Evolutionary conservation across 495 filamentous ascomycete genomes (phyloP).

Genomic region (Hypomontagnella monticulosa): DNA sequence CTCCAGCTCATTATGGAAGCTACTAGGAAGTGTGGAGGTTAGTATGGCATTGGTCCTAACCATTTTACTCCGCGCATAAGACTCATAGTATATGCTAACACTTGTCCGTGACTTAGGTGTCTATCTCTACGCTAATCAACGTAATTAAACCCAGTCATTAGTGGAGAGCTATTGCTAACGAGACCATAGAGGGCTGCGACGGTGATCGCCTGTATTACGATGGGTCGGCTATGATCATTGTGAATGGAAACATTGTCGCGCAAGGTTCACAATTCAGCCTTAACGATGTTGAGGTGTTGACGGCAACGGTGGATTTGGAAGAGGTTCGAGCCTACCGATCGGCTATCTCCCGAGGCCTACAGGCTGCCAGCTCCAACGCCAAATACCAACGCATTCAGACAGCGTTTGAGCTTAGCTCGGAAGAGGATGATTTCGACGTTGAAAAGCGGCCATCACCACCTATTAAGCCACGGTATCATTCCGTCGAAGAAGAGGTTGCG

Average conservation of each 20-base stretch:
- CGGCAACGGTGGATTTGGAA: constrained; percentile 80
- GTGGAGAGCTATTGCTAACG: constrained; percentile 42
- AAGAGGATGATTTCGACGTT: constrained; percentile 48
- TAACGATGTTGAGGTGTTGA: constrained; percentile 80
- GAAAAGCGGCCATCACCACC: constrained; percentile 43
- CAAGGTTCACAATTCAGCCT: constrained; percentile 77
- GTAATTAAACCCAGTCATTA: constrained; percentile 8
- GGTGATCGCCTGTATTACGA: constrained; percentile 52
- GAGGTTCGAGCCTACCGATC: constrained; percentile 67
- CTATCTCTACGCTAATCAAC: constrained; percentile 45
- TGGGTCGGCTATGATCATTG: constrained; percentile 75
- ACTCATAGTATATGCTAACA: constrained; percentile 45
- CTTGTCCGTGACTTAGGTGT: constrained; percentile 65
- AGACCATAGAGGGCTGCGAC: constrained; percentile 59
- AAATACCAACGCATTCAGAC: constrained; percentile 54
- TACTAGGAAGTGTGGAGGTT: constrained; percentile 77
- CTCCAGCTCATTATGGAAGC: constrained; percentile 79
- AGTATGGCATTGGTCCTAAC: constrained; percentile 55
- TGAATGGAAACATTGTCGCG: constrained; percentile 75
- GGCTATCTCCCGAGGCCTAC: constrained; percentile 61
- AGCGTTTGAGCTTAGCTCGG: constrained; percentile 50
- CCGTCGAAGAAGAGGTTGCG: constrained; percentile 79
- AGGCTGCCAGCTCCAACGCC: constrained; percentile 51
- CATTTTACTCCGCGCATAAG: constrained; percentile 49
- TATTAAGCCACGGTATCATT: constrained; percentile 61